Conservation (phyloP, 495 filamentous ascomycete species). For the Penicillium macrosclerotiorum region DNA sequence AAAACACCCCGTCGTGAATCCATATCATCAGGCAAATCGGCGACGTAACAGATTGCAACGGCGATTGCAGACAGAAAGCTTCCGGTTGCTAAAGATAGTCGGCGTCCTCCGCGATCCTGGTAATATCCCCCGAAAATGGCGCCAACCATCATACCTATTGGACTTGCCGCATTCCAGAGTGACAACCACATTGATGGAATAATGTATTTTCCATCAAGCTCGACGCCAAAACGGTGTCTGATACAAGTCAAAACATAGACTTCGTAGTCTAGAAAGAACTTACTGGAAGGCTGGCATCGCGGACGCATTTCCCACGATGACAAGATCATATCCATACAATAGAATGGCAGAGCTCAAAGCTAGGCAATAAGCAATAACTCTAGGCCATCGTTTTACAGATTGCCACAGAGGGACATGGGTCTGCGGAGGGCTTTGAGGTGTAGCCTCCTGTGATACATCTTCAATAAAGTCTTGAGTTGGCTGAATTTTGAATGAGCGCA, state of each 20-base stretch:
- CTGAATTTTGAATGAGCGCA: not conserved
- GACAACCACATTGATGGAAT: constrained; percentile 48
- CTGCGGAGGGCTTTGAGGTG: not conserved
- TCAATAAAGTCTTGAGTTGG: not conserved
- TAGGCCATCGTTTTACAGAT: constrained; percentile 18
- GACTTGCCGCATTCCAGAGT: constrained; percentile 41
- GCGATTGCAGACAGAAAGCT: constrained; percentile 37
- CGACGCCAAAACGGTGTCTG: constrained; percentile 36
- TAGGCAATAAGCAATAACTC: constrained; percentile 27
- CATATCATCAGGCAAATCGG: constrained; percentile 27
- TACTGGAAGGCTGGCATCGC: constrained; percentile 45
- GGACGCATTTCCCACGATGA: constrained; percentile 46
- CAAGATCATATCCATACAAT: constrained; percentile 50
- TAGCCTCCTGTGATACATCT: not conserved
- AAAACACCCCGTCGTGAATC: constrained; percentile 29
- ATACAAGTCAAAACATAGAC: not conserved
- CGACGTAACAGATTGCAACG: constrained; percentile 34
- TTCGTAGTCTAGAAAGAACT: not conserved
- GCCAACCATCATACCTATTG: constrained; percentile 44
- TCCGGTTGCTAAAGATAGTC: constrained; percentile 31
- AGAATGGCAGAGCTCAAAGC: constrained; percentile 34
- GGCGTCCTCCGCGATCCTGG: constrained; percentile 43
- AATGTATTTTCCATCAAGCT: constrained; percentile 34
- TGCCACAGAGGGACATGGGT: constrained; percentile 18
- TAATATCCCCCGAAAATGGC: constrained; percentile 34